These are phyloP conservation scores for Neonectria neomacrospora DNA, from an alignment of 2,329 filamentous ascomycete genomes.

Conservation along the genomic window DNA sequence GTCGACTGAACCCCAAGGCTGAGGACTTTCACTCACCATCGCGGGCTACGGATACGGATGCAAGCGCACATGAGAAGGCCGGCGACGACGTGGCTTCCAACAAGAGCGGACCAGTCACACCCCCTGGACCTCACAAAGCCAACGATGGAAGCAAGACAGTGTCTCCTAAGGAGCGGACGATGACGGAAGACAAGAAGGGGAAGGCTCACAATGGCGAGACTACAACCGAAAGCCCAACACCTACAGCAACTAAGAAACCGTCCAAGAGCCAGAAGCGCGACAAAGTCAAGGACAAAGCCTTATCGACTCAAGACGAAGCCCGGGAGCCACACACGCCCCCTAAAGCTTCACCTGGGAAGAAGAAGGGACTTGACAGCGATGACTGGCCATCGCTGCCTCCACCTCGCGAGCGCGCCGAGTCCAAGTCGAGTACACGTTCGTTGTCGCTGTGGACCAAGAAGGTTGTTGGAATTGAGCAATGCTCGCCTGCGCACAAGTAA, in stretches of 20 bases:
- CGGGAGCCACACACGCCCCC: constrained; percentile 31
- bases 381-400: constrained; percentile 44
- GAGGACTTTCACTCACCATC: constrained; percentile 41
- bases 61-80: background rate
- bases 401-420: constrained; percentile 40
- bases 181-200: constrained; percentile 13
- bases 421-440: constrained; percentile 36
- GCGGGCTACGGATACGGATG: background rate
- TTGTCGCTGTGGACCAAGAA: constrained; percentile 39
- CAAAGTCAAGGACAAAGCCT: constrained; percentile 31
- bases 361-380: constrained; percentile 33
- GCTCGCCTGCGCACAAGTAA: constrained; percentile 29
- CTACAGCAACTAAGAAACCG: constrained; percentile 27
- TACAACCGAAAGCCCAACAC: background rate
- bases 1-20: constrained; percentile 27
- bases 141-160: constrained; percentile 12
- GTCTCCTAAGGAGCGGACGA: background rate
- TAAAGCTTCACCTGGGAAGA: constrained; percentile 19
- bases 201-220: constrained; percentile 3
- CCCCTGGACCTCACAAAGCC: constrained; percentile 13
- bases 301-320: background rate
- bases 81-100: background rate
- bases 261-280: constrained; percentile 29
- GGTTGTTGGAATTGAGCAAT: constrained; percentile 12
- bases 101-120: background rate